These are phyloP conservation scores for Metschnikowia gruessii DNA, from an alignment of 805 yeast genomes.

Conservation along the genomic window DNA sequence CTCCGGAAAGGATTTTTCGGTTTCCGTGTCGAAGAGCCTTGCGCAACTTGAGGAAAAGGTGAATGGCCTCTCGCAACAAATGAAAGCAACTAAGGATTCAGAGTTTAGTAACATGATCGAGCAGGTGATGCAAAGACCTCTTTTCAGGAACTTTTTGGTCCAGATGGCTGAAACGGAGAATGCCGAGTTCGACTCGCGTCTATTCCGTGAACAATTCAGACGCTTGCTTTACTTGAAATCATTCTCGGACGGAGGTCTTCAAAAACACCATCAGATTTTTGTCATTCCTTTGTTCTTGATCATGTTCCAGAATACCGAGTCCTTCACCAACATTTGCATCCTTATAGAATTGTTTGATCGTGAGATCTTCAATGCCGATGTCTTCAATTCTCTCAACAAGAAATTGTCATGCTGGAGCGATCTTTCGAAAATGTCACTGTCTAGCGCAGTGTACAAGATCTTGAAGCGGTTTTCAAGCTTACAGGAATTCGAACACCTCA, in stretches of 20 bases:
- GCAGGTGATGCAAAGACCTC: constrained; percentile 28
- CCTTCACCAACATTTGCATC: constrained; percentile 27
- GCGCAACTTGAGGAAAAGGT: constrained; percentile 23
- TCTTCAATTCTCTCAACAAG: constrained; percentile 26
- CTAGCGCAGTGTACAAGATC: constrained; percentile 23
- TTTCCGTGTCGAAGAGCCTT: constrained; percentile 22
- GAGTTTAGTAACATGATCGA: constrained; percentile 33
- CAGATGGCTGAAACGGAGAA: constrained; percentile 16
- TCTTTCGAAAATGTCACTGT: constrained; percentile 19
- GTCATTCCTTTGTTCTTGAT: constrained; percentile 37
- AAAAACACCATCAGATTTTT: constrained; percentile 39
- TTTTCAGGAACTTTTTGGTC: constrained; percentile 24
- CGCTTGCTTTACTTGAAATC: constrained; percentile 37
- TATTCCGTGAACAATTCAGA: constrained; percentile 27
- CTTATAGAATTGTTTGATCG: constrained; percentile 34
- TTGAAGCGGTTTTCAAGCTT: constrained; percentile 24
- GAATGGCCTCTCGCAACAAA: constrained; percentile 26
- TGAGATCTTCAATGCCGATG: constrained; percentile 30
- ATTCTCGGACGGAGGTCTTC: constrained; percentile 35
- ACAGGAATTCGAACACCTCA: constrained; percentile 35
- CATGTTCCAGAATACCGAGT: constrained; percentile 25
- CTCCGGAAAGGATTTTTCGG: constrained; percentile 18
- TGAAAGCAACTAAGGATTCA: constrained; percentile 29
- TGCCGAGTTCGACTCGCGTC: background rate
- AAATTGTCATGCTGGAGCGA: constrained; percentile 31